Base-by-base conservation (phyloP, 257 asterid genomes). In the Plectranthus barbatus region DNA sequence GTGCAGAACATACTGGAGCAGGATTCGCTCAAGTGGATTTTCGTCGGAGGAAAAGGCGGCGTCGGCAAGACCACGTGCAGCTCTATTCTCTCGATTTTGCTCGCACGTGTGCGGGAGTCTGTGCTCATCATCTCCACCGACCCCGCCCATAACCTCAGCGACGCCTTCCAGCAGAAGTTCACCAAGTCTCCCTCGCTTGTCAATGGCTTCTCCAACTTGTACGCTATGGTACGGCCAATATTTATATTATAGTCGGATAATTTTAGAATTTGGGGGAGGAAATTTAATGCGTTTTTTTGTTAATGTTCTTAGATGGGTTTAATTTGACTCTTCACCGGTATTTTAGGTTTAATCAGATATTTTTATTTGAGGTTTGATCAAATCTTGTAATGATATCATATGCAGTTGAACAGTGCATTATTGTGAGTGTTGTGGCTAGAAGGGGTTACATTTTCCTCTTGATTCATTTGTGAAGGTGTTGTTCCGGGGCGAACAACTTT, bases 1-100 rank as follows among this genome's bases (percentile, higher is more conserved):
- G 64, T 92, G 34, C 83, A 82, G 76, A 92, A 92, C 76, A 66
- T 92, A 45, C 66, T 88, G 17, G 93, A 86, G 12, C 98, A 91
- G 72, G 91, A 86, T 18, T 80, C 79, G 9, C 72, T 91, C 10
- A 92, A 92, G 71, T 92, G 97, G 98, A 89, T 92, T 31, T 92
- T 92, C 72, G 98, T 92, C 20, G 97, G 98, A 13, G 98, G 98
- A 1, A 92, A 92, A 70, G 97, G 98, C 26, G 98, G 98, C 23
- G 97, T 92, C 10, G 98, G 97, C 1, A 86, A 92, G 70, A 92
- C 98, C 5, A 92, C 98, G 4, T 92, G 98, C 69, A 88, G 97
- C 82, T 91, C 96, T 20, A 83, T 82, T 20, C 62, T 91, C 13
- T 80, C 92, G 12, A 83, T 85, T 62, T 76, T 91, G 72, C 86